Evolutionary conservation across 495 filamentous ascomycete genomes (phyloP).

Genomic region (Daldinia bambusicola): DNA sequence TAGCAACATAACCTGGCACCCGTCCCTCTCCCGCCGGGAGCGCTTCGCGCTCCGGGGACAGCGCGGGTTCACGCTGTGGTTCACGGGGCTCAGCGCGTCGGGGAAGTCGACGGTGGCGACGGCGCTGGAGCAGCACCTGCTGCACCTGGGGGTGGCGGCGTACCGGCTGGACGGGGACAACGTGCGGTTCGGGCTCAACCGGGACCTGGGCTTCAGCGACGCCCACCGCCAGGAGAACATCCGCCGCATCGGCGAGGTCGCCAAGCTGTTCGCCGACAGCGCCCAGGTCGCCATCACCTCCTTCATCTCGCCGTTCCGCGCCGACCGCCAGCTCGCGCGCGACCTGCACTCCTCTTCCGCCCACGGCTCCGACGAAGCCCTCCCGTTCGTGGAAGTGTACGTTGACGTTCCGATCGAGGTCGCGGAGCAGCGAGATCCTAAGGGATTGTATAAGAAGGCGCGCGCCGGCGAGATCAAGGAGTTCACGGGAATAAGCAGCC

Average conservation of each 20-base stretch:
- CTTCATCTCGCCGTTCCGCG: conserved; percentile 94
- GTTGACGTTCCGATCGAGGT: conserved; percentile 88
- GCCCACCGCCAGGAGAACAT: conserved; percentile 97
- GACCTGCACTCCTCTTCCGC: conserved; percentile 72
- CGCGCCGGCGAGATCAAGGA: conserved; percentile 92
- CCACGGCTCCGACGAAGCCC: conserved; percentile 56
- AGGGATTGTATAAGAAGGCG: conserved; percentile 98
- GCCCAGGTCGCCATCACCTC: conserved; percentile 88
- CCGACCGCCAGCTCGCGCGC: conserved; percentile 84
- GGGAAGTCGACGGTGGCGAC: conserved; percentile 97
- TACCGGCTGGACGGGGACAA: conserved; percentile 99
- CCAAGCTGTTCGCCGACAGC: conserved; percentile 93
- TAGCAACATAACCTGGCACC: conserved; percentile 99
- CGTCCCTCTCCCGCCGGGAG: conserved; percentile 84
- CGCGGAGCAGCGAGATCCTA: conserved; percentile 95
- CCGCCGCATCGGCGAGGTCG: conserved; percentile 92
- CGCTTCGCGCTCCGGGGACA: conserved; percentile 83
- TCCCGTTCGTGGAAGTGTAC: conserved; percentile 93
- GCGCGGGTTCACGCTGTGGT: conserved; percentile 94
- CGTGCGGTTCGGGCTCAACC: conserved; percentile 97
- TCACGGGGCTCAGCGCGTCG: conserved; percentile 93
- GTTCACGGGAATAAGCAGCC: conserved; percentile 93
- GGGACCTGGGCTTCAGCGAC: conserved; percentile 94
- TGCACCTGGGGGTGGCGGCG: conserved; percentile 81
- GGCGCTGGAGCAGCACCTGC: conserved; percentile 93